Evolutionary conservation across 306 rosid species (phyloP).

Genomic region (Cicer cuneatum): DNA sequence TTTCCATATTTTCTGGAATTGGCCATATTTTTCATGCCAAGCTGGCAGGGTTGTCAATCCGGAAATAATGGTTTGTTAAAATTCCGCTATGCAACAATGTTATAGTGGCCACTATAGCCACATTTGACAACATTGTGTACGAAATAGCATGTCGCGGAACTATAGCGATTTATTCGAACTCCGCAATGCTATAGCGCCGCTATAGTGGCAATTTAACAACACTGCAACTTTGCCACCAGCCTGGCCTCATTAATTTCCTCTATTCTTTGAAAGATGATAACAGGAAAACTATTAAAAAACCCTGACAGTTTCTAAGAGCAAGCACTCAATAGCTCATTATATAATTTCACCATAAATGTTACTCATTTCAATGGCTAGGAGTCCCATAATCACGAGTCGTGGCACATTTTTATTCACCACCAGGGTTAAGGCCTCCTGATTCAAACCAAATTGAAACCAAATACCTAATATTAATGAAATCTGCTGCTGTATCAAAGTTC

Average conservation of each 20-base stretch:
- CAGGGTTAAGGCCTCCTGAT: conserved; percentile 7
- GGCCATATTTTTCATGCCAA: not conserved
- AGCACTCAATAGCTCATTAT: conserved; percentile 23
- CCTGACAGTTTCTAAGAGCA: conserved; percentile 4
- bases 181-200: no score
- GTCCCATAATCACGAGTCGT: not conserved
- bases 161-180: no score
- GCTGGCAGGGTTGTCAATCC: no score
- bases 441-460: conserved; percentile 4
- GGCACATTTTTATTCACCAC: conserved; percentile 6
- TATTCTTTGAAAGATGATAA: not conserved
- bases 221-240: not conserved
- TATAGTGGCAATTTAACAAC: no score
- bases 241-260: conserved; percentile 27
- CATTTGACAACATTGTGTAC: no score
- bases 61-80: no score
- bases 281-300: conserved; percentile 11
- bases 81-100: no score
- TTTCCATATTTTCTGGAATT: conserved; percentile 29
- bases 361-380: conserved; percentile 29
- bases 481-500: conserved; percentile 6
- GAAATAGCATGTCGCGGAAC: no score
- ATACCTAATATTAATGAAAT: not conserved
- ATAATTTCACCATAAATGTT: conserved; percentile 19
- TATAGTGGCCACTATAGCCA: no score